Evolutionary conservation across 208 protist genomes (phyloP).

Genomic region (Trypanosomatidae sp.): DNA sequence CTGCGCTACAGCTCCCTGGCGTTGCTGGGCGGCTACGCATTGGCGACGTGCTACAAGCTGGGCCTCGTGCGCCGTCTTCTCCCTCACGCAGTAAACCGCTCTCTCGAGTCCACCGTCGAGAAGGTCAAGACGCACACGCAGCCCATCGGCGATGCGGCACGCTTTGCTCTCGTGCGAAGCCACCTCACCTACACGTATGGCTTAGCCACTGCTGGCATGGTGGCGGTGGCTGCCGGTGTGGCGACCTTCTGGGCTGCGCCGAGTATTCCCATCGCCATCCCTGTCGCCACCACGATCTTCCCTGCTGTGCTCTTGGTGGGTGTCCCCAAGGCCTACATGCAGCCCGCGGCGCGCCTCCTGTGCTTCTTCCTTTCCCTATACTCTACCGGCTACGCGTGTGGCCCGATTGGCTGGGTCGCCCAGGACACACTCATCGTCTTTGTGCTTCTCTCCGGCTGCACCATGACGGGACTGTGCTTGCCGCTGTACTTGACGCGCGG

Average conservation of each 20-base stretch:
- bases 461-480: conserved; percentile 65
- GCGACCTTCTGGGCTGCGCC: conserved; percentile 47
- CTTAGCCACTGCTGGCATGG: conserved; percentile 51
- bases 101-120: conserved; percentile 50
- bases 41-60: conserved; percentile 56
- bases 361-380: conserved; percentile 47
- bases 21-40: conserved; percentile 56
- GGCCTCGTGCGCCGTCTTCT: conserved; percentile 50
- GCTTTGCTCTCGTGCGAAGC: conserved; percentile 41
- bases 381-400: conserved; percentile 64
- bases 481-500: conserved; percentile 83
- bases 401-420: conserved; percentile 75
- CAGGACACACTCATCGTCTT: conserved; percentile 66
- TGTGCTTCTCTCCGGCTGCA: conserved; percentile 52
- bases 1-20: conserved; percentile 51
- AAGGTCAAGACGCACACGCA: conserved; percentile 55
- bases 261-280: conserved; percentile 52
- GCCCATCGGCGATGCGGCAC: conserved; percentile 49
- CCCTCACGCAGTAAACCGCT: conserved; percentile 13
- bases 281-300: conserved; percentile 46
- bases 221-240: conserved; percentile 39
- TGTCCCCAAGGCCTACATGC: conserved; percentile 44
- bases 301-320: conserved; percentile 44
- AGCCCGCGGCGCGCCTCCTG: conserved; percentile 30
- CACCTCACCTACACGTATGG: conserved; percentile 64